Conservation (phyloP, 176 grass and related monocot genomes). For the Oropetium thomaeum region DNA sequence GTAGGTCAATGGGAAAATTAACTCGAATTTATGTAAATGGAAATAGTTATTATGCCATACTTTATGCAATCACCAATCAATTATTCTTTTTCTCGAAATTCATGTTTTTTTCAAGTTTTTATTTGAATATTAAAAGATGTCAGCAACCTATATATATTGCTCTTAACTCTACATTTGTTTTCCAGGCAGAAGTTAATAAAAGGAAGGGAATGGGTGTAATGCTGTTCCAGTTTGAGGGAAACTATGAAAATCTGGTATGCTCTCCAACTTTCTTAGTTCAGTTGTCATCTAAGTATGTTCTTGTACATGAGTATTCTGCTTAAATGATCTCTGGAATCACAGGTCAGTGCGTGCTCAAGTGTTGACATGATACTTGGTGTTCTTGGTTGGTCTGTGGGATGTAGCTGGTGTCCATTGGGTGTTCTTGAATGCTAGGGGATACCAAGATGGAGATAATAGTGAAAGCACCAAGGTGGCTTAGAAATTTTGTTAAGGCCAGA, state of each 20-base stretch:
- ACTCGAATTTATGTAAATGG: slow-evolving; percentile 14
- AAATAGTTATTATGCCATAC: neutral
- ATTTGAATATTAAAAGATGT: neutral
- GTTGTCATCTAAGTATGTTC: slow-evolving; percentile 2
- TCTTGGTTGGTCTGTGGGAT: slow-evolving; percentile 82
- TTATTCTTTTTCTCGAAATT: neutral
- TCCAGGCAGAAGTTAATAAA: slow-evolving; percentile 78
- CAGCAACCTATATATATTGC: neutral
- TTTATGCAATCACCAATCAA: neutral
- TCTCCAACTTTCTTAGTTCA: slow-evolving; percentile 15
- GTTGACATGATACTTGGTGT: slow-evolving; percentile 74
- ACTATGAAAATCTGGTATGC: slow-evolving; percentile 68
- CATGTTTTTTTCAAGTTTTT: neutral
- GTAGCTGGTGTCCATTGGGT: slow-evolving; percentile 58
- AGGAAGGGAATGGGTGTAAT: slow-evolving; percentile 71
- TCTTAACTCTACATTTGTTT: neutral
- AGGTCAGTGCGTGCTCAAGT: slow-evolving; percentile 63
- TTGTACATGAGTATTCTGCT: slow-evolving; percentile 15
- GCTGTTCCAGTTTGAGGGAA: slow-evolving; percentile 84
- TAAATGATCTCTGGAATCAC: slow-evolving; percentile 32
- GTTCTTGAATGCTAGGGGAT: slow-evolving; percentile 56
- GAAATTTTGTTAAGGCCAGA: slow-evolving; percentile 5
- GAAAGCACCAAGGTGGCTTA: slow-evolving; percentile 11
- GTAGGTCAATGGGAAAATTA: slow-evolving; percentile 43
- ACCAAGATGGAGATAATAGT: slow-evolving; percentile 20